Conservation (phyloP, 139 green algal genomes). For the Diplosphaera chodatii region DNA sequence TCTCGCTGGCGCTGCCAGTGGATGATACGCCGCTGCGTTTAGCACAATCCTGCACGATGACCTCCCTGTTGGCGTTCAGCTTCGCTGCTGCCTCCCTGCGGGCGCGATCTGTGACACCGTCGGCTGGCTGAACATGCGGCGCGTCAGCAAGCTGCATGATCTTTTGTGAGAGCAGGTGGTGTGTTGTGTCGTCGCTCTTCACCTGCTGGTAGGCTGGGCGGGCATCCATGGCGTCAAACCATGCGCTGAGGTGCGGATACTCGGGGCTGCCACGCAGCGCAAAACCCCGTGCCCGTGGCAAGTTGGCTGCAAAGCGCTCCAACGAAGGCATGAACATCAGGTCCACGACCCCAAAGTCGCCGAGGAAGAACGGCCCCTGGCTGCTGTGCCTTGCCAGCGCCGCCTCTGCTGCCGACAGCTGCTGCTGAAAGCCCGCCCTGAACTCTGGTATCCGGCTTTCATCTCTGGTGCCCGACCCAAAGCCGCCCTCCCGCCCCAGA, state of each 20-base stretch:
- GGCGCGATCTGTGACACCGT: not conserved
- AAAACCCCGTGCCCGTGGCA: constrained; percentile 11
- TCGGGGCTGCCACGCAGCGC: constrained; percentile 3
- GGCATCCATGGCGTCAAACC: constrained; percentile 10
- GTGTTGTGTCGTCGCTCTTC: constrained; percentile 18
- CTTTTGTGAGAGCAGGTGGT: constrained; percentile 14
- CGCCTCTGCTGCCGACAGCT: not conserved
- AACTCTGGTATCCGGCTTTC: not conserved
- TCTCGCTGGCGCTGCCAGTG: too few species aligned
- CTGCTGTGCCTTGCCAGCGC: not conserved
- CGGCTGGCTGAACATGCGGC: not conserved
- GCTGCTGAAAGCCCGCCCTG: not conserved
- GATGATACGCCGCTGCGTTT: not conserved
- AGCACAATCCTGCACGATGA: not conserved
- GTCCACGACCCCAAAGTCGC: constrained; percentile 14
- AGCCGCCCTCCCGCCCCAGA: not conserved
- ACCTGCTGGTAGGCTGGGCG: constrained; percentile 16
- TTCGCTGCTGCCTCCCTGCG: constrained; percentile 20
- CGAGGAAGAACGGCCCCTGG: not conserved
- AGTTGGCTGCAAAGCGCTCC: constrained; percentile 21
- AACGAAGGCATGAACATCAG: constrained; percentile 13
- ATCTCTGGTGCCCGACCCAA: not conserved
- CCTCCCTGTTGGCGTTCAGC: constrained; percentile 16
- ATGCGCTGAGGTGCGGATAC: constrained; percentile 10
- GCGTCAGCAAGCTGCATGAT: constrained; percentile 8